Evolutionary conservation across 2,329 filamentous ascomycete species (phyloP).

Genomic region (Alternaria metachromatica): DNA sequence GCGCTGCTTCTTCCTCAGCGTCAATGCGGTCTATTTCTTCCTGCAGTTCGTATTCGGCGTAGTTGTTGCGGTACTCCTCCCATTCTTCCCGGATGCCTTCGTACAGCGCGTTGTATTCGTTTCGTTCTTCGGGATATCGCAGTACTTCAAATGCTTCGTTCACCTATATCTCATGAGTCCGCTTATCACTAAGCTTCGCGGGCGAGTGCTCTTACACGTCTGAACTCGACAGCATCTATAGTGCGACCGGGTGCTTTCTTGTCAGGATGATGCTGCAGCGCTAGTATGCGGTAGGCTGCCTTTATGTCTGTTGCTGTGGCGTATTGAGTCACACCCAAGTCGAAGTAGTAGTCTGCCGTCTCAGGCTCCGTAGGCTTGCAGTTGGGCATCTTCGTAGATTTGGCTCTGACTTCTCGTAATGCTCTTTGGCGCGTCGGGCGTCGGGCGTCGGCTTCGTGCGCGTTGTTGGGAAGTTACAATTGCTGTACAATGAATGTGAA

Average conservation of each 20-base stretch:
- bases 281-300: neutral
- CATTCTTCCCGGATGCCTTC: neutral
- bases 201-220: neutral
- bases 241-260: neutral
- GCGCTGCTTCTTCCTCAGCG: too few species aligned
- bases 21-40: neutral
- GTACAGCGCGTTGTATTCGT: neutral
- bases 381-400: neutral
- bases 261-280: neutral
- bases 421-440: neutral
- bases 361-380: neutral
- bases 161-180: neutral
- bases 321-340: neutral
- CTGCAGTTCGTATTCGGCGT: too few species aligned
- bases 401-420: neutral
- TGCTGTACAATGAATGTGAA: neutral
- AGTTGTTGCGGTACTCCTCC: neutral
- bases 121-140: too few species aligned
- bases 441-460: neutral
- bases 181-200: neutral
- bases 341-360: neutral
- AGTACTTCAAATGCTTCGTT: neutral
- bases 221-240: neutral
- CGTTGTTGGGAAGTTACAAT: neutral
- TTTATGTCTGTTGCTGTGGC: neutral